Evolutionary conservation across 2,329 filamentous ascomycete species (phyloP).

Genomic region (Colletotrichum magnum): DNA sequence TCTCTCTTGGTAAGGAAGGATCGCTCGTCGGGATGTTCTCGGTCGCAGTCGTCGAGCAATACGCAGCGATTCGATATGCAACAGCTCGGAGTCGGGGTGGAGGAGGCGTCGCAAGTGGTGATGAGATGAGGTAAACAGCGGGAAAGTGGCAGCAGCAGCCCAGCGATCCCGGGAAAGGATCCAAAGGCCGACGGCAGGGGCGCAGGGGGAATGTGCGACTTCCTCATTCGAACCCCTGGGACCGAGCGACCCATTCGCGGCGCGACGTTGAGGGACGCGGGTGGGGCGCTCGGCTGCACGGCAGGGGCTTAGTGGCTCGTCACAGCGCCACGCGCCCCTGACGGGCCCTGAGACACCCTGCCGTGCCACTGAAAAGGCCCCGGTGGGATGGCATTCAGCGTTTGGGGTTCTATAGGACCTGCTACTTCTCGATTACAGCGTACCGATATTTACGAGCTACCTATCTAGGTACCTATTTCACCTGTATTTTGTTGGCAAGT

Average conservation of each 20-base stretch:
- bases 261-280: neutral
- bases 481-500: no score
- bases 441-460: no score
- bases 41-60: no score
- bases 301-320: no score
- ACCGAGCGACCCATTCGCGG: slow-evolving; percentile 8
- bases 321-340: slow-evolving; percentile 1
- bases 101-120: slow-evolving; percentile 3
- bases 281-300: slow-evolving; percentile 2
- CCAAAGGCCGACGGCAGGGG: neutral
- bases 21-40: no score
- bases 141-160: neutral
- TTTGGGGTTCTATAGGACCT: no score
- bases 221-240: neutral
- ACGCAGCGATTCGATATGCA: no score
- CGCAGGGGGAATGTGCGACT: neutral
- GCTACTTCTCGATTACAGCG: no score
- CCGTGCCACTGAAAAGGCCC: neutral
- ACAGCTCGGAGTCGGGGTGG: neutral
- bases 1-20: neutral
- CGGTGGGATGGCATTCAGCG: no score
- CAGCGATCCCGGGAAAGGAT: neutral
- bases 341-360: neutral
- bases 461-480: no score
- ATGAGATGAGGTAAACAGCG: neutral